A percentile compares a stretch with the other conserved stretches of the same genome.
These are phyloP conservation scores for Saccharomyces kudriavzevii DNA, from an alignment of 805 yeast genomes.

Conservation along the genomic window DNA sequence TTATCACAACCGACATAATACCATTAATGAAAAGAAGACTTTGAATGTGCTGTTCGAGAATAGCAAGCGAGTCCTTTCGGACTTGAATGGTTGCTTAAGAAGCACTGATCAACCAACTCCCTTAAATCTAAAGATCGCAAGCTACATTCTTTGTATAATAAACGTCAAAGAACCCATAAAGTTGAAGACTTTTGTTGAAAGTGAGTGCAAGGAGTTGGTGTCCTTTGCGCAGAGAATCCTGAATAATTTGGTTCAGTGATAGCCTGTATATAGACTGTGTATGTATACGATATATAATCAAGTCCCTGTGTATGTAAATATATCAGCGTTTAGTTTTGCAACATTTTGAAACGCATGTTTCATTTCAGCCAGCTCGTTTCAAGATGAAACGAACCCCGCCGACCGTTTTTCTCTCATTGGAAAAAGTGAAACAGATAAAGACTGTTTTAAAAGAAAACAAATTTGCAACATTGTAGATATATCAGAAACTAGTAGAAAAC, in stretches of 20 bases:
- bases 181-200: slow-evolving; percentile 3
- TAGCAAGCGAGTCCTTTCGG: slow-evolving; percentile 18
- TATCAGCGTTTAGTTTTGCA: background rate
- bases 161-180: slow-evolving; percentile 13
- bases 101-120: slow-evolving; percentile 15
- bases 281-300: background rate
- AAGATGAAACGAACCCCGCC: background rate
- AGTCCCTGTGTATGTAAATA: background rate
- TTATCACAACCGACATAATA: background rate
- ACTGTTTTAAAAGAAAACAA: background rate
- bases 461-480: background rate
- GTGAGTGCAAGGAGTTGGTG: slow-evolving; percentile 10
- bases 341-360: background rate
- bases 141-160: slow-evolving; percentile 24
- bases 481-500: slow-evolving; percentile 11
- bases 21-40: background rate
- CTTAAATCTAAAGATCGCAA: slow-evolving; percentile 29
- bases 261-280: background rate
- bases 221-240: slow-evolving; percentile 9
- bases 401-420: background rate
- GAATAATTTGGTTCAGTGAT: background rate
- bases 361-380: background rate
- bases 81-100: background rate
- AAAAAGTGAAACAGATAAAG: background rate
- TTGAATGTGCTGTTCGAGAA: slow-evolving; percentile 7